Base-by-base conservation (phyloP, 176 grass and related monocot genomes). In the Aegilops bicornis region DNA sequence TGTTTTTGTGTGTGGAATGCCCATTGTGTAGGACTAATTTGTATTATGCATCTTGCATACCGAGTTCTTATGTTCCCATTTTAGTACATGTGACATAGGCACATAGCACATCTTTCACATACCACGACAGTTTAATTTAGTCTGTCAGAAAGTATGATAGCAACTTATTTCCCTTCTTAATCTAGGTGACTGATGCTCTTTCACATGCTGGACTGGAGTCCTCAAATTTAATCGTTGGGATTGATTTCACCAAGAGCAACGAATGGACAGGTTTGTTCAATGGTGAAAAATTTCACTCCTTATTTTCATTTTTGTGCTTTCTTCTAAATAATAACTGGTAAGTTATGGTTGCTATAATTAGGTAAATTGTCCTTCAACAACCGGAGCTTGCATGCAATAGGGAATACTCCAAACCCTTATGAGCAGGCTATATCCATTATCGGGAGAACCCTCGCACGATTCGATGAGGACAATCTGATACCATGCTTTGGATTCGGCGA, bases 211-310 rank as follows among this genome's bases (percentile, higher is more conserved):
- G 92, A 76, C 86, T 94, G 14, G 94, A 94, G 80, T 97, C 92
- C 45, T 94, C 92, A 73, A 94, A 97, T 82, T 82, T 92, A 31
- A 97, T 94, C 37, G 83, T 97, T 78, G 92, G 92, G 48, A 91
- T 95, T 83, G 92, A 91, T 91, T 97, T 97, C 85, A 97, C 95
- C 23, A 95, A 97, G 85, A 87, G 87, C 85, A 97, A 97, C 5
- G 91, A 91, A 45, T 95, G 92, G 89, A 95, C 92, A 89, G 92
- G 89, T 97, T 79, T 23, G 43, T 74, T 45, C 25, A 20, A 29
- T 71, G 8, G 54, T 70, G 19, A 77, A 10, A 29, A 7, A 33
- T 25, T 27, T 22, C 24, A 73, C 8, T 83, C 15, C 54, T 45
- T 75, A 24, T 67, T 60, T 68, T 24, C 2, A 37, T 66, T 10